Percentiles rank a stretch among this genome's conserved stretches.
Evolutionary conservation across 2,329 filamentous ascomycete genomes (phyloP).

Genomic region (Dactylella cylindrospora): DNA sequence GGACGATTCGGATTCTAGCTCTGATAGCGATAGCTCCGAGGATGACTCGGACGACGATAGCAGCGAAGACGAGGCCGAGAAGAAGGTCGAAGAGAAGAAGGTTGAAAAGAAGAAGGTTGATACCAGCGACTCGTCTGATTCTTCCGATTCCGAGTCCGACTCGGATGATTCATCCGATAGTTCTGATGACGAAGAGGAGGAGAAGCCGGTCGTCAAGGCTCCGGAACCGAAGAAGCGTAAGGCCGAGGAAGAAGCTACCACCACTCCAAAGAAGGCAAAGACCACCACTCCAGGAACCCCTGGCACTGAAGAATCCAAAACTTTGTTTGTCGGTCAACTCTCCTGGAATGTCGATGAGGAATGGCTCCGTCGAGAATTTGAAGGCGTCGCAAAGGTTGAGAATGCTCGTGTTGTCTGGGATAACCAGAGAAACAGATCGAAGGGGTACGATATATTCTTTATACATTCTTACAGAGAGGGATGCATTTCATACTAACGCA

Average conservation of each 20-base stretch:
- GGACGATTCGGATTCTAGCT: slow-evolving; percentile 24
- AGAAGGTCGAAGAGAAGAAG: slow-evolving; percentile 9
- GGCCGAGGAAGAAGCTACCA: slow-evolving; percentile 59
- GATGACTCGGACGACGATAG: slow-evolving; percentile 40
- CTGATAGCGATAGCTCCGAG: slow-evolving; percentile 17
- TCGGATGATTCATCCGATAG: slow-evolving; percentile 52
- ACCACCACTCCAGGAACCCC: slow-evolving; percentile 56
- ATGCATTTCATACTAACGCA: slow-evolving; percentile 47
- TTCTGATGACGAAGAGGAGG: slow-evolving; percentile 51
- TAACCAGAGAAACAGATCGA: slow-evolving; percentile 76
- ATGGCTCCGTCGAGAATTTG: slow-evolving; percentile 84
- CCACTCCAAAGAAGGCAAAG: slow-evolving; percentile 69
- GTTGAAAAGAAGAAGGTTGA: slow-evolving; percentile 50
- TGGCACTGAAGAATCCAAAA: slow-evolving; percentile 56
- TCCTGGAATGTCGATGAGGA: slow-evolving; percentile 90
- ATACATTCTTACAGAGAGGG: neutral
- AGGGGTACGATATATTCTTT: slow-evolving; percentile 63
- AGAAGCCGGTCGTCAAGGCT: slow-evolving; percentile 51
- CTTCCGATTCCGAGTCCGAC: slow-evolving; percentile 53
- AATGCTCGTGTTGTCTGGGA: slow-evolving; percentile 76
- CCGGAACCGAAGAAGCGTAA: slow-evolving; percentile 67
- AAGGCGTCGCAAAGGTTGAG: slow-evolving; percentile 78
- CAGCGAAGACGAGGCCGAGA: slow-evolving; percentile 27
- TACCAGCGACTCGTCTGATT: slow-evolving; percentile 52
- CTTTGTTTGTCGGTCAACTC: slow-evolving; percentile 86